These are phyloP conservation scores for Hymenoscyphus scutula DNA, from an alignment of 2,329 filamentous ascomycete genomes.

Conservation along the genomic window DNA sequence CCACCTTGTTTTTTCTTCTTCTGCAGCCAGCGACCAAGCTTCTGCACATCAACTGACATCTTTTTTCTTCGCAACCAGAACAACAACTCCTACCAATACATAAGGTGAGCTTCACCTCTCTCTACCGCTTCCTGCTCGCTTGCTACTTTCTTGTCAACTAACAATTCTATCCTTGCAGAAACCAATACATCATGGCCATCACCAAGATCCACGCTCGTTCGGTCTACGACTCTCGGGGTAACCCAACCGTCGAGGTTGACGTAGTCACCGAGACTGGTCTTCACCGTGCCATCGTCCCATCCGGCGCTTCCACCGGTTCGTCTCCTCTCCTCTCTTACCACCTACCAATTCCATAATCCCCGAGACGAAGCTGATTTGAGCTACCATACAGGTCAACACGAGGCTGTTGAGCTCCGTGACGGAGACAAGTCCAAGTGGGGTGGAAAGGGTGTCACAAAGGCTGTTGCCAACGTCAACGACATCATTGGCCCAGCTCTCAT, in stretches of 20 bases:
- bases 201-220: slow-evolving; percentile 88
- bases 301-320: slow-evolving; percentile 90
- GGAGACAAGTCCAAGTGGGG: slow-evolving; percentile 83
- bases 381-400: slow-evolving; percentile 67
- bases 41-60: slow-evolving; percentile 26
- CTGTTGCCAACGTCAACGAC: slow-evolving; percentile 81
- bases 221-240: slow-evolving; percentile 97
- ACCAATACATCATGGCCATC: slow-evolving; percentile 71
- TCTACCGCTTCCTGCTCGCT: not conserved
- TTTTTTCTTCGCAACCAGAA: slow-evolving; percentile 15
- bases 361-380: slow-evolving; percentile 24
- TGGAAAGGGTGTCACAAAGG: slow-evolving; percentile 85
- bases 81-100: slow-evolving; percentile 16
- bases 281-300: slow-evolving; percentile 96
- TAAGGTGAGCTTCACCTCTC: slow-evolving; percentile 17
- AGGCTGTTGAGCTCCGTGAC: slow-evolving; percentile 88
- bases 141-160: slow-evolving; percentile 12
- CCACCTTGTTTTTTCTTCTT: slow-evolving; percentile 28
- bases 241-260: slow-evolving; percentile 98
- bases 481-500: slow-evolving; percentile 78
- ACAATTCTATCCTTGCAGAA: slow-evolving; percentile 24
- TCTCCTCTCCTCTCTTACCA: slow-evolving; percentile 26
- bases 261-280: slow-evolving; percentile 94
- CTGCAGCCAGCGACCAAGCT: slow-evolving; percentile 11
- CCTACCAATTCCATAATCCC: slow-evolving; percentile 22